Conservation (phyloP, 768 basidiomycete genomes). For the Mycena polygramma region DNA sequence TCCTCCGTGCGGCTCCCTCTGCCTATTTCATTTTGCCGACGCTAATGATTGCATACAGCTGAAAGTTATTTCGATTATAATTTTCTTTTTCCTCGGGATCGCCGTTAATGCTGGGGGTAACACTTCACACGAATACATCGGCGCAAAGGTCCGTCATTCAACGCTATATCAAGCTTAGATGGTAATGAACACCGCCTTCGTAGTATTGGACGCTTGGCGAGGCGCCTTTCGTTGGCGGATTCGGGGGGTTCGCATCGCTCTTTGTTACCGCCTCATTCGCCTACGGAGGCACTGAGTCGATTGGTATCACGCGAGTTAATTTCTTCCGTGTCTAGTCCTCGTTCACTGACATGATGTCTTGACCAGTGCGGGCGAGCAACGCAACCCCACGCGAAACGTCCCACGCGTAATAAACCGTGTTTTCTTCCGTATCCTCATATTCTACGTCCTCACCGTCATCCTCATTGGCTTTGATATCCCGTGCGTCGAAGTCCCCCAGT, state of each 20-base stretch:
- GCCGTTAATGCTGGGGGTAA: constrained; percentile 77
- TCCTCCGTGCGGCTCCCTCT: constrained; percentile 61
- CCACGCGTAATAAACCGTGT: constrained; percentile 79
- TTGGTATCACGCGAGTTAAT: constrained; percentile 76
- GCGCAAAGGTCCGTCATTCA: constrained; percentile 68
- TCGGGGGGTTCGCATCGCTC: constrained; percentile 82
- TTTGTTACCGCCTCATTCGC: constrained; percentile 91
- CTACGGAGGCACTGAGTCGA: constrained; percentile 89
- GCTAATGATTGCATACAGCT: constrained; percentile 88
- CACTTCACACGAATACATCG: constrained; percentile 60
- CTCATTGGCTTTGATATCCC: constrained; percentile 82
- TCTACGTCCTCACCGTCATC: constrained; percentile 82
- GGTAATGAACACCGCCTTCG: constrained; percentile 41
- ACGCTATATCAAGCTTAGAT: not conserved
- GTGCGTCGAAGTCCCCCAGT: not conserved
- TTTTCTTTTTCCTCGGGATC: constrained; percentile 85
- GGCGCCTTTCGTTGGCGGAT: constrained; percentile 89
- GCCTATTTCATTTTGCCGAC: not conserved
- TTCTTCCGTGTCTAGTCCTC: not conserved
- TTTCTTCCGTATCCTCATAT: constrained; percentile 88
- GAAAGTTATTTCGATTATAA: constrained; percentile 85
- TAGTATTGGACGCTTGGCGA: constrained; percentile 80
- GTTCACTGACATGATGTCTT: not conserved
- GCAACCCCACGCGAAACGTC: constrained; percentile 84
- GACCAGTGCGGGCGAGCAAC: constrained; percentile 79